Evolutionary conservation across 2,329 filamentous ascomycete genomes (phyloP), one percentile per base, ranked within the genome.

Genomic region (Zymoseptoria pseudotritici): DNA sequence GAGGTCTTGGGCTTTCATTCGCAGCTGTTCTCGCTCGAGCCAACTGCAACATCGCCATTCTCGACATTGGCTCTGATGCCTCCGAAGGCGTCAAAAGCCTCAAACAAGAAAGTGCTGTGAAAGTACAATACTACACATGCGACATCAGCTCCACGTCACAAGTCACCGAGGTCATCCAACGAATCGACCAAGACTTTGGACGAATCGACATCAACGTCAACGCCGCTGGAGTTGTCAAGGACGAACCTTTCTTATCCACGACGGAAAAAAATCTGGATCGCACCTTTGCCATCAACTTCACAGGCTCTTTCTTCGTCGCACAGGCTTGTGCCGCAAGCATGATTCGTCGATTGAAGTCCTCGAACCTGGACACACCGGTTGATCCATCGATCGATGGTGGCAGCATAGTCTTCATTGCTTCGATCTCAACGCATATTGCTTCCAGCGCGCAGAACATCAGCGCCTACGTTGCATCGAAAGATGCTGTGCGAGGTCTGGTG

Each of bases 1-100:
- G 71, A 9, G 76, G 76, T 9, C 71, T 78, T 54, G 76, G 76
- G 9, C 70, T 77, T 19, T 53, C 60, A 3, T n/a, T 61, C 31
- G 53, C 50, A 31, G 22, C 55, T 21, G 53, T 53, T n/a, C 17
- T 61, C 17, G 57, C 57, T 11, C 60, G 57, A 49, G 54, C 51
- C 50, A 22, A 54, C 11, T 53, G 50, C 50, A 59, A 59, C 13
- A 20, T 61, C 7, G 50, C 54, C 10, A n/a, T 61, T 24, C 49
- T 61, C 24, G 60, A 62, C 19, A 21, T 52, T 36, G 11, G 52
- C 17, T 11, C 13, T 2, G 46, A 22, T 19, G 53, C 60, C 13
- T 29, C 51, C 19, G 36, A 57, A 20, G 54, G 53, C 20, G 26
- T 62, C 21, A 36, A 42, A n/a, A 36, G 29, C 19, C 51, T 62